Percentiles rank a stretch among this genome's conserved stretches.
phyloP scores from a whole-genome alignment of 179 eudicot species.

The Silene noctiflora region DNA sequence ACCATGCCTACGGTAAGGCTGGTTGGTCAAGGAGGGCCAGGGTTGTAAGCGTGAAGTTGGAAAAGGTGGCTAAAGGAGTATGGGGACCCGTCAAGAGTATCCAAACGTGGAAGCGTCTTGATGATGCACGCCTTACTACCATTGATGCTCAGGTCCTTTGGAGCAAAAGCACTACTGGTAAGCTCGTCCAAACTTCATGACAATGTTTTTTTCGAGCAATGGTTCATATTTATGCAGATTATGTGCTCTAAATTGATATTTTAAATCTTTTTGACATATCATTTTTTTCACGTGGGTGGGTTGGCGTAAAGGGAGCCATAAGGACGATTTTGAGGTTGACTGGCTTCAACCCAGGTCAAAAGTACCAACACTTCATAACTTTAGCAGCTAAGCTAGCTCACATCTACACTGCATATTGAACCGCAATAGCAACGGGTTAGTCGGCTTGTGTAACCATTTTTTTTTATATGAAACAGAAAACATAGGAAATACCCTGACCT shows the following conservation, averaged over 20 bases:
- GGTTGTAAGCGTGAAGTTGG: conserved; percentile 63
- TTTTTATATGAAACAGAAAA: no score
- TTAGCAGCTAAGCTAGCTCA: not conserved
- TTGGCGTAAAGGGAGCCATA: no score
- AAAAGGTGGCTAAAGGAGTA: conserved; percentile 48
- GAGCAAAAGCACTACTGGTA: conserved; percentile 58
- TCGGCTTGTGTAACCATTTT: no score
- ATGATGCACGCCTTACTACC: conserved; percentile 59
- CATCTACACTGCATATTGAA: not conserved
- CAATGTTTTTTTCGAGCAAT: not conserved
- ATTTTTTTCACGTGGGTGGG: no score
- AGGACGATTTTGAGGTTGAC: no score
- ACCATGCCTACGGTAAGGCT: conserved; percentile 95
- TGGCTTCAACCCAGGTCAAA: no score
- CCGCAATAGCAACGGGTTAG: no score
- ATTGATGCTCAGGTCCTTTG: conserved; percentile 69
- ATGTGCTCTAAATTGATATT: no score
- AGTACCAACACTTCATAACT: not conserved
- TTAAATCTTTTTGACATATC: no score
- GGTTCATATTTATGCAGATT: not conserved
- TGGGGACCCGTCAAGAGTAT: conserved; percentile 81
- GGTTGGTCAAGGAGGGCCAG: conserved; percentile 94
- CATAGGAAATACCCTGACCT: no score
- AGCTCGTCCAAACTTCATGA: conserved; percentile 14
- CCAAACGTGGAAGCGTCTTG: conserved; percentile 85